Percentiles rank a stretch among this genome's conserved stretches.
Conservation (phyloP, 2,329 filamentous ascomycete genomes). For the Coleophoma eucalyptorum region DNA sequence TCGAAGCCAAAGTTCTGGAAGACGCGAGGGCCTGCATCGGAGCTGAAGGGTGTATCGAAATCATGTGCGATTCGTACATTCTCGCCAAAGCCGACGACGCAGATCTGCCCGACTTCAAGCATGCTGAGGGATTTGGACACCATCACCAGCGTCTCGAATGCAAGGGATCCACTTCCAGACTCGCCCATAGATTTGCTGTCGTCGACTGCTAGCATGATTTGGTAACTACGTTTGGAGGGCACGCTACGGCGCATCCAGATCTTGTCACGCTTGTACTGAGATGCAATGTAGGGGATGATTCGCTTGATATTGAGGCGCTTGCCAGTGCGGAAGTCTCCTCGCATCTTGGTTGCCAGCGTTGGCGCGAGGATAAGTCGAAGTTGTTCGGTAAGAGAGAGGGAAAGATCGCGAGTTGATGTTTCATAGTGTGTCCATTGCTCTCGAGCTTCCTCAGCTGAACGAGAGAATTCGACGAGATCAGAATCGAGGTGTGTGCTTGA, state of each 20-base stretch:
- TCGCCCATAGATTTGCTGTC: conserved; percentile 95
- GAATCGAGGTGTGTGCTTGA: conserved; percentile 65
- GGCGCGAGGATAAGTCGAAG: conserved; percentile 93
- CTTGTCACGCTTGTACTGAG: conserved; percentile 97
- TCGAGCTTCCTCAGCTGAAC: conserved; percentile 56
- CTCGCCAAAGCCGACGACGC: conserved; percentile 84
- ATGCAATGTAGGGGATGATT: conserved; percentile 99
- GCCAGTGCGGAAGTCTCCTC: conserved; percentile 93
- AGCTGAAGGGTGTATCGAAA: conserved; percentile 77
- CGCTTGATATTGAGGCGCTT: conserved; percentile 99
- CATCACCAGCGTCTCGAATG: conserved; percentile 91
- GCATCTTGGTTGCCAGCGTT: conserved; percentile 92
- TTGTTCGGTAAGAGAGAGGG: conserved; percentile 87
- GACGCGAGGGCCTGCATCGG: conserved; percentile 77
- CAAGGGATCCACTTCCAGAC: conserved; percentile 68
- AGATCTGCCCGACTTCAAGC: conserved; percentile 93
- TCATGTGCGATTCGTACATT: conserved; percentile 82
- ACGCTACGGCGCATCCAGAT: conserved; percentile 97
- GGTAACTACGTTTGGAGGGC: conserved; percentile 90
- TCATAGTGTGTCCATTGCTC: conserved; percentile 85
- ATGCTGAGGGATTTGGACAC: conserved; percentile 83
- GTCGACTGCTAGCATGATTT: conserved; percentile 96
- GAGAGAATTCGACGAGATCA: conserved; percentile 10
- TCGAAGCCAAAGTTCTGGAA: conserved; percentile 82
- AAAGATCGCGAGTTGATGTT: conserved; percentile 76